Conservation (phyloP, 129 eudicot species). For the sunflower (Helianthus annuus) region HanXRQr2.0-SUNRISE NC_035441.2:109053955-109054454, state of each 20-base stretch:
- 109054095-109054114: constrained; percentile 19
- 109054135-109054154: constrained; percentile 16
- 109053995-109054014: constrained; percentile 49
- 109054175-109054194: constrained; percentile 22
- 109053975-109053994: constrained; percentile 22
- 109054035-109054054: constrained; percentile 61
- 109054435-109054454: too few species aligned
- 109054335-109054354: too few species aligned
- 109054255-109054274: too few species aligned
- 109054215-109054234: neutral
- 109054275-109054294: too few species aligned
- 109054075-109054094: constrained; percentile 27
- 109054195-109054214: constrained; percentile 12
- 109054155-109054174: neutral
- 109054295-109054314: too few species aligned
- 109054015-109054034: constrained; percentile 44
- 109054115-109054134: constrained; percentile 32
- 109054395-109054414: too few species aligned
- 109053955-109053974: constrained; percentile 54
- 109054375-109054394: too few species aligned
- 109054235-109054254: neutral
- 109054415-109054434: too few species aligned
- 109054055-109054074: constrained; percentile 32
- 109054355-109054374: too few species aligned
- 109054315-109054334: too few species aligned